phyloP scores from a whole-genome alignment of 2,329 filamentous ascomycete genomes.

The Xenoacremonium recifei region DNA sequence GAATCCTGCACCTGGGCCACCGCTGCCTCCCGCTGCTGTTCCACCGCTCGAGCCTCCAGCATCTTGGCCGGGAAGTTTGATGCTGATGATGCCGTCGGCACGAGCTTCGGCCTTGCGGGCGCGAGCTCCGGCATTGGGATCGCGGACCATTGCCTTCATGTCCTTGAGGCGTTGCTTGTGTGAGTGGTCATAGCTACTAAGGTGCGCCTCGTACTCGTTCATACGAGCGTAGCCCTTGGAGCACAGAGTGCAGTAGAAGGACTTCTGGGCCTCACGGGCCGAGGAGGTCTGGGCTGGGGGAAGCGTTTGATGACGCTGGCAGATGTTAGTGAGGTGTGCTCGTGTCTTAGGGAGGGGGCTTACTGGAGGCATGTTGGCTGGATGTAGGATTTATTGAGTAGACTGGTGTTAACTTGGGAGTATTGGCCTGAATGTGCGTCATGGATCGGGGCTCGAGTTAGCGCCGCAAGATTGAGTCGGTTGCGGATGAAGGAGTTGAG shows the following conservation, averaged over 20 bases:
- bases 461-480: too few relatives aligned
- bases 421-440: too few relatives aligned
- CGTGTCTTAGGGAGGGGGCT: slow-evolving; percentile 16
- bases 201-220: slow-evolving; percentile 94
- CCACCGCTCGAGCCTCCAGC: slow-evolving; percentile 1
- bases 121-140: slow-evolving; percentile 63
- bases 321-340: slow-evolving; percentile 9
- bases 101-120: slow-evolving; percentile 70
- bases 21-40: slow-evolving; percentile 28
- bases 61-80: slow-evolving; percentile 53
- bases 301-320: slow-evolving; percentile 56
- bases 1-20: slow-evolving; percentile 45
- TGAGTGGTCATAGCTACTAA: slow-evolving; percentile 91
- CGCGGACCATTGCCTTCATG: slow-evolving; percentile 80
- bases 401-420: too few relatives aligned
- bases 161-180: slow-evolving; percentile 89
- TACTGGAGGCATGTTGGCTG: slow-evolving; percentile 58
- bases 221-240: slow-evolving; percentile 92
- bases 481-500: too few relatives aligned
- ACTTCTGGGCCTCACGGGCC: slow-evolving; percentile 73
- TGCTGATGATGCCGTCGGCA: slow-evolving; percentile 66
- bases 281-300: slow-evolving; percentile 58
- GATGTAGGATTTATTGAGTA: too few relatives aligned
- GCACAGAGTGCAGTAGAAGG: slow-evolving; percentile 85
- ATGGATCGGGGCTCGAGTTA: too few relatives aligned